These are phyloP conservation scores for Sarocladium strictum DNA, from an alignment of 2,329 filamentous ascomycete genomes.

Conservation along the genomic window DNA sequence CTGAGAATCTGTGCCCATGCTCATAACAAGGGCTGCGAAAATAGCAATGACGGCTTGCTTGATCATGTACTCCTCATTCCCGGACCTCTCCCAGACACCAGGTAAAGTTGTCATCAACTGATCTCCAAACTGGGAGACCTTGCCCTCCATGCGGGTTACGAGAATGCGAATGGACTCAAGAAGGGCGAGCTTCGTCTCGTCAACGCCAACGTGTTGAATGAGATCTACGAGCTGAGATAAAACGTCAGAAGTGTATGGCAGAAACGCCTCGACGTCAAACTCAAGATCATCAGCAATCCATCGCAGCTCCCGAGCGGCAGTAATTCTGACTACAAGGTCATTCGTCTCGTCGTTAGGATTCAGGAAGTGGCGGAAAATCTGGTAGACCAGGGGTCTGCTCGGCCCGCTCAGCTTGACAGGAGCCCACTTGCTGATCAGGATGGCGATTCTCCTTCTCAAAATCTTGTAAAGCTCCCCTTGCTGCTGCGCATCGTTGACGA, in stretches of 20 bases:
- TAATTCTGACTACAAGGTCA: constrained; percentile 87
- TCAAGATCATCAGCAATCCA: constrained; percentile 78
- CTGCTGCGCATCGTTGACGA: constrained; percentile 72
- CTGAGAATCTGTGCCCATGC: constrained; percentile 72
- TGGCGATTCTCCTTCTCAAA: constrained; percentile 78
- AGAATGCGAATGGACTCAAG: constrained; percentile 79
- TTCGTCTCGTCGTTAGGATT: constrained; percentile 72
- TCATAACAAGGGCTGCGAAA: constrained; percentile 75
- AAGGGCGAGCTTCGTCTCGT: constrained; percentile 86
- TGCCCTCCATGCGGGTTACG: constrained; percentile 73
- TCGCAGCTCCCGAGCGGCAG: constrained; percentile 79
- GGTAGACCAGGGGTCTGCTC: constrained; percentile 71
- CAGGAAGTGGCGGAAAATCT: constrained; percentile 83
- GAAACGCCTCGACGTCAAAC: constrained; percentile 67
- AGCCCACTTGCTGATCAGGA: constrained; percentile 86
- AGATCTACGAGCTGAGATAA: constrained; percentile 69
- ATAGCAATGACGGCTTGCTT: constrained; percentile 90
- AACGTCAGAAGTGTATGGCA: constrained; percentile 70
- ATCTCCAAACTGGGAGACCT: constrained; percentile 65
- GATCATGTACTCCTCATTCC: constrained; percentile 77
- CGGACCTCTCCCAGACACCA: constrained; percentile 76
- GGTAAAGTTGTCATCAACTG: constrained; percentile 77
- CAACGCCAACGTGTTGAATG: constrained; percentile 71
- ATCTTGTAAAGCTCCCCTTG: constrained; percentile 63
- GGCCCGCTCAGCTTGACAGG: constrained; percentile 65